Evolutionary conservation across 306 rosid species (phyloP).

Genomic region (Ammopiptanthus mongolicus): DNA sequence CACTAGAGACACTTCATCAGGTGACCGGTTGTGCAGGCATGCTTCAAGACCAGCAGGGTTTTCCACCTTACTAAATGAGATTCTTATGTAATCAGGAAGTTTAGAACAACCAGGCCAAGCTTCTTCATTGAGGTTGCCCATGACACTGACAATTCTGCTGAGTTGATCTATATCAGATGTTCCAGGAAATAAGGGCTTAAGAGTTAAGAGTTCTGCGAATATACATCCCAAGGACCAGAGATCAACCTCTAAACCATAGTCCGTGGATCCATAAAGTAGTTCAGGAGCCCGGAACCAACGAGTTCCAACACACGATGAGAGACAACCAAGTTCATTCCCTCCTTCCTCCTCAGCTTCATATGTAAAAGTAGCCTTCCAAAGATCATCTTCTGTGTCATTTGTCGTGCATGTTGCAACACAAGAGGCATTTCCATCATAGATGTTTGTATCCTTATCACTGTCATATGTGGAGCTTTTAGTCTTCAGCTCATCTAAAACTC

Average conservation of each 20-base stretch:
- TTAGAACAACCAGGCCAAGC: conserved; percentile 61
- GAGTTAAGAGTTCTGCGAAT: conserved; percentile 56
- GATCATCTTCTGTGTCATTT: conserved; percentile 68
- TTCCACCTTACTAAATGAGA: conserved; percentile 58
- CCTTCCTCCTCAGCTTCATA: conserved; percentile 58
- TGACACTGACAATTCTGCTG: conserved; percentile 56
- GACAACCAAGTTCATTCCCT: conserved; percentile 42
- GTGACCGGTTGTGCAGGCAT: conserved; percentile 39
- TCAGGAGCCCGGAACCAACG: conserved; percentile 88
- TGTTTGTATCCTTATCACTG: conserved; percentile 50
- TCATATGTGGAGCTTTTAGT: conserved; percentile 39
- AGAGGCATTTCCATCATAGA: conserved; percentile 63
- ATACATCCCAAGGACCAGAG: conserved; percentile 94
- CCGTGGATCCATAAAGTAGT: conserved; percentile 65
- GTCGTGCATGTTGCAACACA: conserved; percentile 88
- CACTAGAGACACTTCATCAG: conserved; percentile 47
- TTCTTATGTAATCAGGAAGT: conserved; percentile 65
- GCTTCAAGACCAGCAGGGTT: conserved; percentile 60
- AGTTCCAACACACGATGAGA: conserved; percentile 88
- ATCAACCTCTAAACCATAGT: conserved; percentile 81
- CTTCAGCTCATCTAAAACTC: conserved; percentile 71
- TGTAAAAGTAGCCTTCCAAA: conserved; percentile 47
- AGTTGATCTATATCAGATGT: conserved; percentile 81
- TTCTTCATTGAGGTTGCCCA: conserved; percentile 75
- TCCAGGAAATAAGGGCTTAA: conserved; percentile 82